Percentiles rank a stretch among this genome's conserved stretches.
phyloP scores from a whole-genome alignment of 208 protist species.

The Blechomonas ayalai region DNA sequence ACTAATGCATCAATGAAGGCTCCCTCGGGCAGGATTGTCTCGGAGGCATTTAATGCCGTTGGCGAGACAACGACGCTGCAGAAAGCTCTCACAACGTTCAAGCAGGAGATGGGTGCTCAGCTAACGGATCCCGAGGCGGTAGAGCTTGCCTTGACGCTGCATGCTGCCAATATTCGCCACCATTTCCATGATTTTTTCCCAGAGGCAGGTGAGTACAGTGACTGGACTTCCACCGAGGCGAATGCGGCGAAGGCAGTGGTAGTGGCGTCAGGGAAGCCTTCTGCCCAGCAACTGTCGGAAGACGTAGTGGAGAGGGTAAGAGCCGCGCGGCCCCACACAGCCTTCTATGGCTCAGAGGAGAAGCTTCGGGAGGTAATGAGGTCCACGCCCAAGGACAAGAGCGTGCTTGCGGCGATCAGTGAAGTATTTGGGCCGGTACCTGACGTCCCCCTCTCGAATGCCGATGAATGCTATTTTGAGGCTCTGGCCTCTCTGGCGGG shows the following conservation, averaged over 20 bases:
- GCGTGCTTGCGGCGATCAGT: constrained; percentile 47
- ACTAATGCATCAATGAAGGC: too few relatives aligned
- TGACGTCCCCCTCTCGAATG: constrained; percentile 35
- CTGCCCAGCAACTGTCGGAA: constrained; percentile 18
- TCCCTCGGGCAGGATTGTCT: constrained; percentile 22
- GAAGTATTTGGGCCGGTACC: constrained; percentile 50
- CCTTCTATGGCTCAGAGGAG: constrained; percentile 66
- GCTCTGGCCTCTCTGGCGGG: constrained; percentile 32
- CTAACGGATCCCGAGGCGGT: constrained; percentile 64
- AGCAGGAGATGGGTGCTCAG: constrained; percentile 42
- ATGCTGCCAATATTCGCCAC: constrained; percentile 55
- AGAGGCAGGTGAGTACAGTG: constrained; percentile 37
- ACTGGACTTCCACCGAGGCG: constrained; percentile 45
- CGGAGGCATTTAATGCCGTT: constrained; percentile 38
- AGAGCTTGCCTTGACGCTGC: constrained; percentile 58
- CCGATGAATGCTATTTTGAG: constrained; percentile 50
- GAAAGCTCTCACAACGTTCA: constrained; percentile 24
- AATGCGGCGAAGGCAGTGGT: constrained; percentile 28
- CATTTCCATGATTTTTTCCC: constrained; percentile 85
- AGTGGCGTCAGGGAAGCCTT: constrained; percentile 23
- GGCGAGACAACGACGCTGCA: constrained; percentile 21
- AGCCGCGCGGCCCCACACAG: constrained; percentile 23
- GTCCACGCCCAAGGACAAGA: constrained; percentile 35
- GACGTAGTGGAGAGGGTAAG: constrained; percentile 49
- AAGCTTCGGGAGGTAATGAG: constrained; percentile 58